Evolutionary conservation across 2,329 filamentous ascomycete genomes (phyloP).

Genomic region (Colletotrichum paranaense): DNA sequence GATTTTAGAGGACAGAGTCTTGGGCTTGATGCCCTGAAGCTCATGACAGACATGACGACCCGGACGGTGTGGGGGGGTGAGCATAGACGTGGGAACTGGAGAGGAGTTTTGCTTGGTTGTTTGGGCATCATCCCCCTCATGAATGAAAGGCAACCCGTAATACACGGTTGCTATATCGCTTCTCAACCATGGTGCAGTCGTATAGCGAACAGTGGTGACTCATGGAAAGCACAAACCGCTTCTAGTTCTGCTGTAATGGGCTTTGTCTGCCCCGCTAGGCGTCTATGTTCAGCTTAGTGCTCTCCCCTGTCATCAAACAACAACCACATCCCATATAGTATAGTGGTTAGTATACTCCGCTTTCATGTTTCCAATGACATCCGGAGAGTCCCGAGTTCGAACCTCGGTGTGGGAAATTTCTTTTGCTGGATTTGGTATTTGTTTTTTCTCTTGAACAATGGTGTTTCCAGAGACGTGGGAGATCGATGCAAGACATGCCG

Average conservation of each 20-base stretch:
- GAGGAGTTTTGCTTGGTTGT: constrained; percentile 35
- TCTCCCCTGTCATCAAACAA: not conserved
- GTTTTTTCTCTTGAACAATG: not conserved
- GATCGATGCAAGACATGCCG: not conserved
- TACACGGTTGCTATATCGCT: constrained; percentile 24
- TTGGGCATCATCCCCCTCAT: constrained; percentile 35
- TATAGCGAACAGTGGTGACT: not conserved
- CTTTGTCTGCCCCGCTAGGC: not conserved
- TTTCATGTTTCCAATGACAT: not conserved
- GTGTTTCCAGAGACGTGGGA: not conserved
- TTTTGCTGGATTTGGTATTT: not conserved
- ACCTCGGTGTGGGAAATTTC: constrained; percentile 19
- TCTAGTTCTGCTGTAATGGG: not conserved
- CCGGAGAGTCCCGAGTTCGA: constrained; percentile 33
- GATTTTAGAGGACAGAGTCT: constrained; percentile 30
- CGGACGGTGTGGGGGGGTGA: constrained; percentile 24
- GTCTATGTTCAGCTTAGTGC: not conserved
- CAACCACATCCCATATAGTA: constrained; percentile 23
- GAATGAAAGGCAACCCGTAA: constrained; percentile 28
- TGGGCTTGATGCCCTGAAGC: constrained; percentile 24
- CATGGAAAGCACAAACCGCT: not conserved
- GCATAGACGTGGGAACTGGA: constrained; percentile 32
- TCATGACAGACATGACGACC: constrained; percentile 35
- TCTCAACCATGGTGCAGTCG: not conserved
- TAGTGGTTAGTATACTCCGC: constrained; percentile 35